These are phyloP conservation scores for Tolypocladium ophioglossoides DNA, from an alignment of 2,329 filamentous ascomycete species.

Conservation along the genomic window DNA sequence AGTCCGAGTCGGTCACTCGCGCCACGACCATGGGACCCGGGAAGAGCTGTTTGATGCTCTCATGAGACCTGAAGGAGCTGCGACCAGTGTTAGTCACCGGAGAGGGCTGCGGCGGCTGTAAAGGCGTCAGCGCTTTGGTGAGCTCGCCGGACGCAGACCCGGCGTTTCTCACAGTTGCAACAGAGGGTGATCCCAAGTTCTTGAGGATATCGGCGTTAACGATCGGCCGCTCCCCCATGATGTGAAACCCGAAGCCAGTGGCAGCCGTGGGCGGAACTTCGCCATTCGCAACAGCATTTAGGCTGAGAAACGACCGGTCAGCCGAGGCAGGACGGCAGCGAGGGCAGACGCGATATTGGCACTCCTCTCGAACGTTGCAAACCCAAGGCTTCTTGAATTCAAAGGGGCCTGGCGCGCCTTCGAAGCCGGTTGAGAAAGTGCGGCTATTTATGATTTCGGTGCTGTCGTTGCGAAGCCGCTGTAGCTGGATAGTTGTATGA, in stretches of 20 bases:
- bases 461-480: slow-evolving; percentile 13
- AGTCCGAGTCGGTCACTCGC: background rate
- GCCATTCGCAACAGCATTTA: slow-evolving; percentile 37
- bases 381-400: slow-evolving; percentile 27
- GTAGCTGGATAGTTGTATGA: slow-evolving; percentile 18
- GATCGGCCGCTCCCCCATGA: slow-evolving; percentile 30
- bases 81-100: background rate
- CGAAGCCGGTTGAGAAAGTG: slow-evolving; percentile 8
- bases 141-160: background rate
- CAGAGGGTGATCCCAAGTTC: slow-evolving; percentile 27
- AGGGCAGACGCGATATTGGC: slow-evolving; percentile 39
- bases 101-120: background rate
- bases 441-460: slow-evolving; percentile 10
- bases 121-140: background rate
- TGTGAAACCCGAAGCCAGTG: slow-evolving; percentile 42
- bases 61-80: background rate
- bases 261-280: slow-evolving; percentile 39
- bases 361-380: slow-evolving; percentile 28
- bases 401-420: slow-evolving; percentile 6
- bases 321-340: slow-evolving; percentile 32
- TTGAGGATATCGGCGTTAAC: slow-evolving; percentile 25
- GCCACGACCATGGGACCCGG: background rate
- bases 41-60: background rate
- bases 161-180: slow-evolving; percentile 21
- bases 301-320: slow-evolving; percentile 36